Evolutionary conservation across 768 basidiomycete genomes (phyloP).

Genomic region (Strobilomyces echinocephalus): DNA sequence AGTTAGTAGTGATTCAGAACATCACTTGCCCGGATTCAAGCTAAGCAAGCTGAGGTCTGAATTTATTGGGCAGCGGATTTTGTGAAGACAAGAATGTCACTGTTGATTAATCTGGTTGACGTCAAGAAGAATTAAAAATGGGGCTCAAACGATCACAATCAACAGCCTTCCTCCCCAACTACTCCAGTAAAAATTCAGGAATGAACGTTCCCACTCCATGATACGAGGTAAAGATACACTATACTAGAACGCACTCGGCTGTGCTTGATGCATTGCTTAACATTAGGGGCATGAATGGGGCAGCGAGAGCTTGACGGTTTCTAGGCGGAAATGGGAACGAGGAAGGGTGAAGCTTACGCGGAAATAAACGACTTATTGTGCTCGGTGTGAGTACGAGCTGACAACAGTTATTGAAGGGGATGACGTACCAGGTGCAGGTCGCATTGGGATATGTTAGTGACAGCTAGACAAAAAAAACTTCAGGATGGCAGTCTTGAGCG

Average conservation of each 20-base stretch:
- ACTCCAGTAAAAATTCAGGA: background rate
- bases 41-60: background rate
- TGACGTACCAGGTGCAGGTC: conserved; percentile 9
- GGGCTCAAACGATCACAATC: no score
- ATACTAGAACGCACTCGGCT: background rate
- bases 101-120: background rate
- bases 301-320: no score
- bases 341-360: no score
- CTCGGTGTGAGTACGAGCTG: conserved; percentile 4
- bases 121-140: background rate
- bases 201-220: background rate
- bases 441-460: conserved; percentile 1
- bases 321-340: background rate
- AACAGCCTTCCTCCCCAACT: no score
- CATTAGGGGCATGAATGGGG: background rate
- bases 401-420: background rate
- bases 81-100: background rate
- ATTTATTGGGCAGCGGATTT: no score
- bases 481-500: background rate
- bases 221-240: conserved; percentile 6
- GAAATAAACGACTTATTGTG: background rate
- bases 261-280: conserved; percentile 1
- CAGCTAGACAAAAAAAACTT: background rate
- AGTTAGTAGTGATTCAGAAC: no score
- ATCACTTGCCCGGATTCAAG: background rate